Evolutionary conservation across 2,329 filamentous ascomycete species (phyloP), one percentile per base, ranked within the genome.

Genomic region (Pseudopyricularia cyperi): DNA sequence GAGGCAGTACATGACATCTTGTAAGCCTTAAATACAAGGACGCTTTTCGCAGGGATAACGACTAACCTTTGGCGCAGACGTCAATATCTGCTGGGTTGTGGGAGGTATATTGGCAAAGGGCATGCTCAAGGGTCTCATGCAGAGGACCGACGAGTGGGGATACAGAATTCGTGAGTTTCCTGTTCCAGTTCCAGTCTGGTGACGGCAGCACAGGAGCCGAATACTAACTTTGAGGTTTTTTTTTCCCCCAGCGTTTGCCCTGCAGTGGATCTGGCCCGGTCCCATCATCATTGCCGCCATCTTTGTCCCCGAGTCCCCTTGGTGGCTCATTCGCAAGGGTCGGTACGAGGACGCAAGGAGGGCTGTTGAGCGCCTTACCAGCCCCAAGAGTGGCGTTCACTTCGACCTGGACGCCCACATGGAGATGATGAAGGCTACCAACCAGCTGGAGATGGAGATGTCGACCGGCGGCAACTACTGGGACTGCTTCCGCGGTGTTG

Each of bases 341-440:
- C 61, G 65, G 12, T 57, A 57, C 9, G 66, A 66, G 1, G 71
- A 73, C 34, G 73, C 73, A 1, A 64, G 68, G 39, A 55, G 57
- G 12, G 65, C 69, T 4, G 58, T 75, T 51, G 61, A 63, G 2
- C 60, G 66, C 24, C 59, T 82, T 53, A 75, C 76, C 71, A 64
- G 7, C 59, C 48, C 48, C 22, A 24, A 35, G 32, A 37, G 35
- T 19, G 48, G 35, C 15, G 48, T 50, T 9, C 32, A 37, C 30
- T 50, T 74, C 35, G 67, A 79, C 53, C 65, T 73, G 2, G 64
- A 72, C 28, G 68, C 73, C 42, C 72, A 72, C 12, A 62, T 82
- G 19, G 68, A 75, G 3, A 73, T 76, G 59, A 82, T 83, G 59
- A 65, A 73, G 22, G 73, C 80, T 57, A 46, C 66, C 60, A 63